Conservation (phyloP, 2,329 filamentous ascomycete genomes). For the Aspergillus cejpii region DNA sequence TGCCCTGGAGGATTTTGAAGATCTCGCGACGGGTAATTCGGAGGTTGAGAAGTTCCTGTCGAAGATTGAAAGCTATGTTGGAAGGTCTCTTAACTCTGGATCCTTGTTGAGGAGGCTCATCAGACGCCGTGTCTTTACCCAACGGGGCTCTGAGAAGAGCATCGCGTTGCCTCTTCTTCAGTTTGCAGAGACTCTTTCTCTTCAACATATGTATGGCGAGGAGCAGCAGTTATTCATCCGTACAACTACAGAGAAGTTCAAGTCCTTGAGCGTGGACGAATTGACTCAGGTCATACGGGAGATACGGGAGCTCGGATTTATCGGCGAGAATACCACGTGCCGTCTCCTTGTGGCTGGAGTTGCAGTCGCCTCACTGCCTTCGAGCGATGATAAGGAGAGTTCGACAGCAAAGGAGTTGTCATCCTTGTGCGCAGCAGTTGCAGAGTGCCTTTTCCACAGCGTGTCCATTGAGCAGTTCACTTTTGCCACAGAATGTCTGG, state of each 20-base stretch:
- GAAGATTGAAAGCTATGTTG: conserved; percentile 33
- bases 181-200: conserved; percentile 31
- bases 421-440: conserved; percentile 31
- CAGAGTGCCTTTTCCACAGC: conserved; percentile 26
- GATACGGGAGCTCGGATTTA: conserved; percentile 27
- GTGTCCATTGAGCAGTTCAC: conserved; percentile 36
- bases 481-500: conserved; percentile 36
- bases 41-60: conserved; percentile 33
- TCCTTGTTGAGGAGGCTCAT: conserved; percentile 26
- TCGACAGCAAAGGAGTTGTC: conserved; percentile 32
- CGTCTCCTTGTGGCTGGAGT: conserved; percentile 34
- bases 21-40: conserved; percentile 28
- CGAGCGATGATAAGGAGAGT: conserved; percentile 37
- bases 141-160: conserved; percentile 23
- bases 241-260: conserved; percentile 32
- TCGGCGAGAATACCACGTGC: conserved; percentile 25
- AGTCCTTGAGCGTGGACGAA: conserved; percentile 26
- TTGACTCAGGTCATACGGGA: conserved; percentile 29
- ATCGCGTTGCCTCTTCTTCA: conserved; percentile 28
- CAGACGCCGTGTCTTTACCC: conserved; percentile 31
- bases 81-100: conserved; percentile 29
- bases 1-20: conserved; percentile 37
- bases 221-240: conserved; percentile 35
- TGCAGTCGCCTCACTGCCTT: conserved; percentile 28
- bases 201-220: conserved; percentile 33